phyloP scores from a whole-genome alignment of 2,329 filamentous ascomycete species.

The Trichoderma afroharzianum region DNA sequence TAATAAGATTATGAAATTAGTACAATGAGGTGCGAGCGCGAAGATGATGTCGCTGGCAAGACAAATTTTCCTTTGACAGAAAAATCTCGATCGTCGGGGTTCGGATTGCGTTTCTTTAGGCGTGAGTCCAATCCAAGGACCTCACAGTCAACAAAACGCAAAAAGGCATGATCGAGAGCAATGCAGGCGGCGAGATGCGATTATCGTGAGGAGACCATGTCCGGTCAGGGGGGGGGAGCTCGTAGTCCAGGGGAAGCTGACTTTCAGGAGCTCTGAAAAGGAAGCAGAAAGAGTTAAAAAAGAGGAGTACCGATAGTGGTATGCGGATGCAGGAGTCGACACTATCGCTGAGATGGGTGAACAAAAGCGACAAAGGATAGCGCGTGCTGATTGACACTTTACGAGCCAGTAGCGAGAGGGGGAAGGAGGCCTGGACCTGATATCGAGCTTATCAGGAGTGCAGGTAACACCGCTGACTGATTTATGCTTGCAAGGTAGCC shows the following conservation, averaged over 20 bases:
- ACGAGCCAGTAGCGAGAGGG: not conserved
- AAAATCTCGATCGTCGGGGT: not conserved
- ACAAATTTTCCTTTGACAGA: not conserved
- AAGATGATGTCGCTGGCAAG: not conserved
- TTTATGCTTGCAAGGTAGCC: not conserved
- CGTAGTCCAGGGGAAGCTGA: not conserved
- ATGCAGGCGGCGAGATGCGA: not conserved
- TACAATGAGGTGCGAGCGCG: not conserved
- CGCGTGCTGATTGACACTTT: not conserved
- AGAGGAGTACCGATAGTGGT: not conserved
- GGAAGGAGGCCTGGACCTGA: not conserved
- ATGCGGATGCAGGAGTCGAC: not conserved
- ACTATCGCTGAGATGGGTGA: not conserved
- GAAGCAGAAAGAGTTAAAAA: not conserved
- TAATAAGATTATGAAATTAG: not conserved
- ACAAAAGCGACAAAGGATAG: not conserved
- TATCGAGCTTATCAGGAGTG: conserved; percentile 4
- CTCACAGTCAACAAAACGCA: conserved; percentile 18
- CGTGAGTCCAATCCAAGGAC: conserved; percentile 27
- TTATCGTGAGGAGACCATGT: conserved; percentile 15
- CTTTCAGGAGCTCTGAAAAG: not conserved
- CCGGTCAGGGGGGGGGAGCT: conserved; percentile 1
- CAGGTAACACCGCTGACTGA: not conserved
- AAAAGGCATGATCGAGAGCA: conserved; percentile 23
- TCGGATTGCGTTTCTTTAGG: conserved; percentile 18